Evolutionary conservation across 2,329 filamentous ascomycete species (phyloP).

Genomic region (Atkinsonella hypoxylon): DNA sequence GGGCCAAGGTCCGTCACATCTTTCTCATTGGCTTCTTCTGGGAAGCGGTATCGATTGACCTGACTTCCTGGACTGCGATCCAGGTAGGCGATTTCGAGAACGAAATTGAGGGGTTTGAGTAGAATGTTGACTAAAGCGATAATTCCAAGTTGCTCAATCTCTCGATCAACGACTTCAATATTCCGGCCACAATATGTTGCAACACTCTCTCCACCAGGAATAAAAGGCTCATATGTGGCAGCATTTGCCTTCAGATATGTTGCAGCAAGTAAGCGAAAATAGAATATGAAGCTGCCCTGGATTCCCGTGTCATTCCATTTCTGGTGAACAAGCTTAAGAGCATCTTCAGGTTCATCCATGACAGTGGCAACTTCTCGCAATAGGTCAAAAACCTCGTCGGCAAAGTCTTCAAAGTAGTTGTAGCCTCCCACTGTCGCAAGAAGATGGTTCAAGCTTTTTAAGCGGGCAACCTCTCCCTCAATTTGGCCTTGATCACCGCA

Average conservation of each 20-base stretch:
- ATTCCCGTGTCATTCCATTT: conserved; percentile 61
- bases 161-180: conserved; percentile 64
- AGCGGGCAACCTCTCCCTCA: conserved; percentile 57
- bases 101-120: conserved; percentile 65
- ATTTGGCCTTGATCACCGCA: conserved; percentile 53
- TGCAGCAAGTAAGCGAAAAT: conserved; percentile 69
- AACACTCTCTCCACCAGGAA: conserved; percentile 46
- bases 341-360: conserved; percentile 46
- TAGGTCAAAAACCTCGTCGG: conserved; percentile 59
- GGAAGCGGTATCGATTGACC: conserved; percentile 61
- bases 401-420: conserved; percentile 65
- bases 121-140: conserved; percentile 66
- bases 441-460: conserved; percentile 59
- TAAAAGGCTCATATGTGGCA: conserved; percentile 59
- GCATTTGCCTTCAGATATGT: conserved; percentile 71
- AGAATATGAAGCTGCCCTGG: conserved; percentile 73
- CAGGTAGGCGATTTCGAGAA: conserved; percentile 81
- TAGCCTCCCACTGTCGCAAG: conserved; percentile 63
- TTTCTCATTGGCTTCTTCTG: conserved; percentile 37
- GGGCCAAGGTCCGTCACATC: conserved; percentile 32
- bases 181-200: conserved; percentile 56
- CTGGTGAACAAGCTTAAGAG: conserved; percentile 41
- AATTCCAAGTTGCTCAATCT: conserved; percentile 87
- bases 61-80: conserved; percentile 70
- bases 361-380: conserved; percentile 50